These are phyloP conservation scores for Capillidium rhysosporum DNA, from an alignment of 371 early-diverging fungal genomes.

Conservation along the genomic window DNA sequence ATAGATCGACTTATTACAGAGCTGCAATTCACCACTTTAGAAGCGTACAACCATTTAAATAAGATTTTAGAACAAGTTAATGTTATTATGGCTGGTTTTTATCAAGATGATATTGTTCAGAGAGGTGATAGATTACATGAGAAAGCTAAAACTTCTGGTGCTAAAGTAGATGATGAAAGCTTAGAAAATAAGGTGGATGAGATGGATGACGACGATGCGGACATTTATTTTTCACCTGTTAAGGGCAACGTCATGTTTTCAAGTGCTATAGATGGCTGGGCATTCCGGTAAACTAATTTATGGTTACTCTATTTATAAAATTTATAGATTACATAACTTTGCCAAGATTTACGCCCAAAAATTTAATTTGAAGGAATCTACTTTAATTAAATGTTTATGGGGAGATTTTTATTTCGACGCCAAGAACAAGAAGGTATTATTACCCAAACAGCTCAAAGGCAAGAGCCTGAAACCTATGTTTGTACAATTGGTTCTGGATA, in stretches of 20 bases:
- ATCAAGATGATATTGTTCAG: conserved; percentile 67
- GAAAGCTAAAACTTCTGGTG: conserved; percentile 19
- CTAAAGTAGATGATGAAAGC: neutral
- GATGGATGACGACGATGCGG: conserved; percentile 75
- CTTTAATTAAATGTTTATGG: conserved; percentile 70
- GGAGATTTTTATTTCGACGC: conserved; percentile 92
- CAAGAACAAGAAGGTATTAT: conserved; percentile 74
- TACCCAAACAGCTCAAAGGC: conserved; percentile 65
- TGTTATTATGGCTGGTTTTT: conserved; percentile 85
- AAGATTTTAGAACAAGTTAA: conserved; percentile 90
- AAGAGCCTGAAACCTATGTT: conserved; percentile 75
- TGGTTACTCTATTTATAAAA: neutral
- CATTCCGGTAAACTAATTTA: conserved; percentile 43
- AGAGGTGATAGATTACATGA: conserved; percentile 63
- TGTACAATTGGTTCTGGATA: conserved; percentile 86
- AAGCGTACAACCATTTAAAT: conserved; percentile 78
- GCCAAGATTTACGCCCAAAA: conserved; percentile 76
- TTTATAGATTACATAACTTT: conserved; percentile 76
- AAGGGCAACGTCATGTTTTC: conserved; percentile 91
- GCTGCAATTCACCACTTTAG: conserved; percentile 70
- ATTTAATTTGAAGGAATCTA: conserved; percentile 60
- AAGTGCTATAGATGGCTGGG: conserved; percentile 96
- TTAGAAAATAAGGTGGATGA: conserved; percentile 13
- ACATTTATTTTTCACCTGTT: conserved; percentile 86
- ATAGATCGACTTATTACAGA: conserved; percentile 93